These are phyloP conservation scores for Tetradesmus lagerheimii DNA, from an alignment of 139 green algal genomes.

Conservation along the genomic window DNA sequence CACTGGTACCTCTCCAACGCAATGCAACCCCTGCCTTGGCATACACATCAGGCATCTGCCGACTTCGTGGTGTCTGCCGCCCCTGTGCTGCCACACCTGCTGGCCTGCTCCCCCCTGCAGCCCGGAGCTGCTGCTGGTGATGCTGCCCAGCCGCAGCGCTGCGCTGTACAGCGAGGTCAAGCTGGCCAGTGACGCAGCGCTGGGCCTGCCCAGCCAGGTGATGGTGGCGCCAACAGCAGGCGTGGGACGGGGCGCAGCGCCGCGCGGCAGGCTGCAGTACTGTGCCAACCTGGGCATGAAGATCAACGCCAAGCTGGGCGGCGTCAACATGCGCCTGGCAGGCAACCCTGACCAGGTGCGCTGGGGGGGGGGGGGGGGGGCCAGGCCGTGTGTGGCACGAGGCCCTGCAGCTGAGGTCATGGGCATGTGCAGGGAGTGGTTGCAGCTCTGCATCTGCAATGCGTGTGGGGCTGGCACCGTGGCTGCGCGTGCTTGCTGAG, in stretches of 20 bases:
- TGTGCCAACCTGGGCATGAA: slow-evolving; percentile 78
- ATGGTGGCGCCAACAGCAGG: slow-evolving; percentile 71
- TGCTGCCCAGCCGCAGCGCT: slow-evolving; percentile 40
- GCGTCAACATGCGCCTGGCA: slow-evolving; percentile 66
- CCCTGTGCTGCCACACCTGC: not conserved
- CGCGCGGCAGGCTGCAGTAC: slow-evolving; percentile 72
- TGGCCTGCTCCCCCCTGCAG: slow-evolving; percentile 6
- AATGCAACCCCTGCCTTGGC: not conserved
- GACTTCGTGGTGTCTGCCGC: no score
- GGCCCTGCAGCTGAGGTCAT: not conserved
- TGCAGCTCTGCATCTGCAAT: no score
- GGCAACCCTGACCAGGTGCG: slow-evolving; percentile 44
- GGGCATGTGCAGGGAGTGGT: no score
- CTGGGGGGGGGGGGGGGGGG: not conserved
- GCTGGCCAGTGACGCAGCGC: slow-evolving; percentile 64
- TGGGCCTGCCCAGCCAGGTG: slow-evolving; percentile 75
- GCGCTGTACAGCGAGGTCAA: slow-evolving; percentile 74
- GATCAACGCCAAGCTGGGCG: slow-evolving; percentile 88
- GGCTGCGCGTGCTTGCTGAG: not conserved
- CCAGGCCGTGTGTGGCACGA: not conserved
- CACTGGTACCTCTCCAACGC: not conserved
- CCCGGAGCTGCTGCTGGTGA: slow-evolving; percentile 44
- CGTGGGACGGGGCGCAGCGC: slow-evolving; percentile 47
- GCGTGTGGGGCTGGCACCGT: no score
- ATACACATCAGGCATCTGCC: no score